These are phyloP conservation scores for Fusarium sp. DNA, from an alignment of 2,329 filamentous ascomycete species.

Conservation along the genomic window DNA sequence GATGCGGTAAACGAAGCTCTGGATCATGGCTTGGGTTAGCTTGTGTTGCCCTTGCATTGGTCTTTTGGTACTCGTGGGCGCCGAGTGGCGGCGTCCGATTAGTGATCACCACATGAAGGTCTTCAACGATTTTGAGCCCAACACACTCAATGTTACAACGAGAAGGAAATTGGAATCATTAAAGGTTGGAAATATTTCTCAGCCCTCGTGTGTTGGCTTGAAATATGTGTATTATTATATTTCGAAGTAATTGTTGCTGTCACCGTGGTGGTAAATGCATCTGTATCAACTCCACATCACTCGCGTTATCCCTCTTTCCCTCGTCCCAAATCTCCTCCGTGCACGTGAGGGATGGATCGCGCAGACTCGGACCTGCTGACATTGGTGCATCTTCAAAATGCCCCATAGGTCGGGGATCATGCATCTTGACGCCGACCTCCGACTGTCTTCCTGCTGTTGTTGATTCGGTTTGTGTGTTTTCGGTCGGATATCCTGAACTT, in stretches of 20 bases:
- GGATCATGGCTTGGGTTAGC: background rate
- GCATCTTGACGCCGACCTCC: background rate
- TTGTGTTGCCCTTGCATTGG: background rate
- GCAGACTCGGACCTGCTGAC: background rate
- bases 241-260: background rate
- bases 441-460: background rate
- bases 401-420: background rate
- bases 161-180: background rate
- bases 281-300: conserved; percentile 18
- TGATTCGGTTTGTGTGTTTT: background rate
- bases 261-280: background rate
- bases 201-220: background rate
- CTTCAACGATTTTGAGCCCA: background rate
- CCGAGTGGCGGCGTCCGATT: background rate
- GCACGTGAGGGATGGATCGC: background rate
- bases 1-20: background rate
- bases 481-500: background rate
- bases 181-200: background rate
- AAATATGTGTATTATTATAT: background rate
- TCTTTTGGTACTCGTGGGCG: background rate
- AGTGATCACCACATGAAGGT: background rate
- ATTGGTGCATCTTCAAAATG: background rate
- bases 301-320: background rate
- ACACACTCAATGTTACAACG: background rate
- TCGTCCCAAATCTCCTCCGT: background rate